Evolutionary conservation across 148 eudicot species (phyloP), one percentile per base, ranked within the genome.

Genomic region (Euryodendron excelsum): DNA sequence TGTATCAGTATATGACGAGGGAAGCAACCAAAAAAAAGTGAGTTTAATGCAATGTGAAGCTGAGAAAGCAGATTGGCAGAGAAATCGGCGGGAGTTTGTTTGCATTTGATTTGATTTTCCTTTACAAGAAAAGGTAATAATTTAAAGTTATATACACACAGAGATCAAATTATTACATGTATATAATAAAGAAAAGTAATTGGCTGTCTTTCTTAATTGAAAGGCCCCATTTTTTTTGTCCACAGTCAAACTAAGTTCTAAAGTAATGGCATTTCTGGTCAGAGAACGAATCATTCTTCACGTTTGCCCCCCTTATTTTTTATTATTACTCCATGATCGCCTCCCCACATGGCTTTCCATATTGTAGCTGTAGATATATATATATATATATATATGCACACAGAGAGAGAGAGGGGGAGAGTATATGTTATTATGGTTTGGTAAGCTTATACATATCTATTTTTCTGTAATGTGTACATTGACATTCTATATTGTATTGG

Each of bases 1-100:
- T n/a, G n/a, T n/a, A n/a, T n/a, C n/a, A n/a, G n/a, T n/a, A n/a
- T n/a, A n/a, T n/a, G n/a, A n/a, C n/a, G n/a, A n/a, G n/a, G n/a
- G n/a, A 37, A 37, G 48, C 25, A 21, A 67, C 25, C 0, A 37
- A 69, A 41, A 69, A 41, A n/a, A 69, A 10, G 72, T 21, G 18
- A 52, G 28, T 72, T 31, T 53, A n/a, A n/a, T n/a, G 76, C 20
- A 2, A 34, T n/a, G 27, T 12, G 21, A 33, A 55, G 64, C 21
- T 12, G 10, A 50, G 59, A 18, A 52, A 50, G 61, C 75, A 72
- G 53, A 68, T 73, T 53, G 63, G 76, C 76, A 52, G 76, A 53
- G 45, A 73, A 53, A 52, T 55, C 76, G 47, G 63, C 45, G 17
- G 5, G 63, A 73, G 17, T 23, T 20, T 73, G 76, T 34, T n/a